Base-by-base conservation (phyloP, 306 rosid genomes). In the Rosa chinensis region DNA sequence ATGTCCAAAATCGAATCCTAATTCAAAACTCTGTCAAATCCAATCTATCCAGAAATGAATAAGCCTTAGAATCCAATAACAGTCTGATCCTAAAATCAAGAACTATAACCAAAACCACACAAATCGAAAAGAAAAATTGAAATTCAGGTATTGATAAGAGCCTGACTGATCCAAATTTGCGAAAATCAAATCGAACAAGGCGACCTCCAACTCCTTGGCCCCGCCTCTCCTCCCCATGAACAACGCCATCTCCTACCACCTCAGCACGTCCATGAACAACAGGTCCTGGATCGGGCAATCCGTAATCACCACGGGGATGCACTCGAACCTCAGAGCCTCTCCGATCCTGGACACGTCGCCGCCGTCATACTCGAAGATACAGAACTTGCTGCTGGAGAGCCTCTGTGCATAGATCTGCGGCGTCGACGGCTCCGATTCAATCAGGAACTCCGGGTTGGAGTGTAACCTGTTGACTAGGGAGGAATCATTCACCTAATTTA, bases 191-290 rank as follows among this genome's bases (percentile, higher is more conserved):
- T 25, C 25, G 25, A 25, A 25, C 25, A 25, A 25, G 25, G 25
- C 25, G 25, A 25, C 25, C 80, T 81, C 85, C 71, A 86, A 44
- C 23, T 82, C 82, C 71, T 32, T 39, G 6, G 49, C 71, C 10
- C 80, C 88, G 8, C 78, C 73, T 0, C 16, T 77, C 1, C 62
- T 58, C 8, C 71, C 80, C 48, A 88, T 84, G 16, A 93, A 85
- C 76, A 89, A 79, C 12, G 82, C 90, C 44, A 89, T 83, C 23
- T 88, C 93, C 79, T 80, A 86, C 97, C 98, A 93, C 88, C 86
- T 81, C 82, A 93, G 72, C 84, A 89, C 86, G 52, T 91, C 98
- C 86, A 87, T 58, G 76, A 91, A 89, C 79, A 97, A 93, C 81
- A 93, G 47, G 81, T 87, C 92, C 70, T 77, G 83, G 5, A 91